These are phyloP conservation scores for Botryosphaeria dothidea DNA, from an alignment of 2,329 filamentous ascomycete genomes.

Conservation along the genomic window DNA sequence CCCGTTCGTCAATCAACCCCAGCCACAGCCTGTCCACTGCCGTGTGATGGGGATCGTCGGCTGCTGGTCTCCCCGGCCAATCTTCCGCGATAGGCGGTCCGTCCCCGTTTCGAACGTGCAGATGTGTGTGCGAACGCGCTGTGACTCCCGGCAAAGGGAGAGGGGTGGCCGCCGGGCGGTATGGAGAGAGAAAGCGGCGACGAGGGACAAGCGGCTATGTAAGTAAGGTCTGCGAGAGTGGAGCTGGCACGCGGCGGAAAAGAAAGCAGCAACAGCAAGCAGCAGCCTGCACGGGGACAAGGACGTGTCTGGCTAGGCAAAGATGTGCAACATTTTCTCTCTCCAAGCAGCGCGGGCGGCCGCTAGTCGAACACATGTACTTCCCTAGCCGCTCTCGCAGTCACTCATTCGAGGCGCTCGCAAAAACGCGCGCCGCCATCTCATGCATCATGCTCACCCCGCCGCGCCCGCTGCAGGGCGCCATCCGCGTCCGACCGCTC, in stretches of 20 bases:
- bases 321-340: slow-evolving; percentile 3
- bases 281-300: not conserved
- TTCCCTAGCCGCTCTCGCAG: no score
- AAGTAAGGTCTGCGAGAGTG: not conserved
- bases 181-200: not conserved
- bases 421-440: slow-evolving; percentile 8
- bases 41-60: slow-evolving; percentile 1
- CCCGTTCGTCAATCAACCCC: not conserved
- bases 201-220: not conserved
- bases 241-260: not conserved
- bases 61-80: slow-evolving; percentile 3
- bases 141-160: not conserved
- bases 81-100: slow-evolving; percentile 9
- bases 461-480: not conserved
- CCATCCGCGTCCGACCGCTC: not conserved
- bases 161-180: not conserved
- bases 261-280: not conserved
- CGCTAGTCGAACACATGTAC: not conserved
- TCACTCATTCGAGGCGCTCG: no score
- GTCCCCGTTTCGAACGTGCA: slow-evolving; percentile 14
- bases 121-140: not conserved
- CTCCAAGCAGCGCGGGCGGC: not conserved
- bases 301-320: not conserved
- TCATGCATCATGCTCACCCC: not conserved
- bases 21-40: not conserved